Evolutionary conservation across 2,329 filamentous ascomycete species (phyloP), one percentile per base, ranked within the genome.

Genomic region (Phyllosticta ampelicida): DNA sequence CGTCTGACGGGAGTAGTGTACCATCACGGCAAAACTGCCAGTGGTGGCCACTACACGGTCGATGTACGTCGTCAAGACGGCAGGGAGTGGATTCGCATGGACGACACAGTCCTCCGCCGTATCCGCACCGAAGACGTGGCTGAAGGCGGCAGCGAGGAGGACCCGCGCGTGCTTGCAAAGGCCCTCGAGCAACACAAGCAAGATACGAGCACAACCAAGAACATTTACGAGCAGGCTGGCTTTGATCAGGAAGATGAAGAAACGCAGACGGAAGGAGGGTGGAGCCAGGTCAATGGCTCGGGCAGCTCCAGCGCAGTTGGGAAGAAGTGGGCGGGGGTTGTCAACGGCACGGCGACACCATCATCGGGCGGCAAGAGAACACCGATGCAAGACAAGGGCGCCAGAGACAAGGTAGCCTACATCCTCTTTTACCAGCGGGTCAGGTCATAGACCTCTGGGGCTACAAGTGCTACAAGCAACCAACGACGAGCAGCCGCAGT

Each of bases 1-100:
- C 85, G 84, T 54, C 81, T 99, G 13, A 94, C 86, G 62, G 88
- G 86, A 19, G 94, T 95, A 28, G 90, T 99, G 20, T 99, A 99
- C 70, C 94, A 99, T 68, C 94, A 99, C 66, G 94, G 94, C 61
- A 96, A 95, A 77, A 95, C 95, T 65, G 94, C 94, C 36, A 95
- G 88, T 62, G 91, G 90, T 55, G 94, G 94, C 3, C 94, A 99
- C 71, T 99, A 99, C 73, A 99, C 94, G 1, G 92, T 95, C n/a
- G 94, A 99, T 71, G 87, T 96, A 48, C 85, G 91, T 60, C 86
- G 94, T 55, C 92, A 97, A 72, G 94, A 99, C 69, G 90, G 87
- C n/a, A 83, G 83, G 20, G 91, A 96, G 72, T 99, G 94, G 94
- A 87, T 99, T 59, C 88, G 92, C 57, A 83, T 99, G 64, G 94